Evolutionary conservation across 805 yeast species (phyloP), one percentile per base, ranked within the genome.

Genomic region (Lachancea meyersii): DNA sequence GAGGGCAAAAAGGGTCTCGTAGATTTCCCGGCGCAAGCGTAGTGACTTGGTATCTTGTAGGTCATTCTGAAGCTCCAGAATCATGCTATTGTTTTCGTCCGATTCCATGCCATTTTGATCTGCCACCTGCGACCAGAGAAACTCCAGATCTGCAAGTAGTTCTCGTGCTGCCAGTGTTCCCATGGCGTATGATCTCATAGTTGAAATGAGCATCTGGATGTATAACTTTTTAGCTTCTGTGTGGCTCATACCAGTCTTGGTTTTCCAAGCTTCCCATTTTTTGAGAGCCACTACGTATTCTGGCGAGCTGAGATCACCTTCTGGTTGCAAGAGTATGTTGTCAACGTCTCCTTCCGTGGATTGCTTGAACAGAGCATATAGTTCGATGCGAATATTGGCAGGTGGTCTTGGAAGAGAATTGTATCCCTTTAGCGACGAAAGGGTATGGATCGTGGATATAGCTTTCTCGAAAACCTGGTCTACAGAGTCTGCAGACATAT

Each of bases 211-310:
- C 48, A 70, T 77, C 30, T 79, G 70, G 21, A 86, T 80, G 58
- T 86, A 86, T 38, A 71, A 64, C 34, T 82, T 68, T 58, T 87
- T 86, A 2, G 95, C 95, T 52, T 83, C 86, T 0, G 82, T 76
- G 46, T 71, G 73, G 16, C 77, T 55, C 21, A 83, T 55, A 0
- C 95, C 94, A 48, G 79, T 77, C 53, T 83, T 85, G 19, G 73
- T 60, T 49, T 81, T 78, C 95, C 96, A 86, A 0, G 95, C 87
- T 52, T 83, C 89, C 82, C 88, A 84, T 58, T 86, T 86, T 51
- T 78, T 73, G 55, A 76, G 75, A 8, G 82, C 82, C 3, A 80
- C 80, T 49, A 74, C 81, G 53, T 79, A 86, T 49, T 80, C 86
- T 7, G 75, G 68, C 1, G 75, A 61, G 32, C 59, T 30, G 16